Conservation (phyloP, 306 rosid species). For the Cicer cuneatum region DNA sequence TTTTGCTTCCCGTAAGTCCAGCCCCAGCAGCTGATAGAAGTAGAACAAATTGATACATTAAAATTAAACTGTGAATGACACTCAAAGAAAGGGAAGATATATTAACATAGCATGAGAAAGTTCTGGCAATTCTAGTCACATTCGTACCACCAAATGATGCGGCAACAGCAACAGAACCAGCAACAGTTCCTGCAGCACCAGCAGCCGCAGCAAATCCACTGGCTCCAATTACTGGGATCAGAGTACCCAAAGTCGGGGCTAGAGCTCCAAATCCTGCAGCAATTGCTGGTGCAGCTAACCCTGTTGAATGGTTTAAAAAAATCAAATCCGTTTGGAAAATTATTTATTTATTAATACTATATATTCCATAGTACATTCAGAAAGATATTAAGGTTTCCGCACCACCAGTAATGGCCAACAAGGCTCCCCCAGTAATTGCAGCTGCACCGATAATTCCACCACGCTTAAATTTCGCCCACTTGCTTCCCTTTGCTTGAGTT, state of each 20-base stretch:
- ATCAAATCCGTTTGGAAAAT: constrained; percentile 24
- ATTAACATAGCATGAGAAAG: constrained; percentile 5
- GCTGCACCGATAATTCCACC: constrained; percentile 98
- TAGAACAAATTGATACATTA: constrained; percentile 35
- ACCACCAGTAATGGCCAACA: constrained; percentile 97
- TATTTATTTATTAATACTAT: constrained; percentile 17
- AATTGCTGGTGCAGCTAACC: constrained; percentile 97
- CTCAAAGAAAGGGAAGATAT: constrained; percentile 22
- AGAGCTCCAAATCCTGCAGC: constrained; percentile 89
- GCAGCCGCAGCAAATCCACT: constrained; percentile 96
- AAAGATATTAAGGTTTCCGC: constrained; percentile 45
- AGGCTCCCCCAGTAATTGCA: constrained; percentile 88
- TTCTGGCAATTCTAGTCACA: constrained; percentile 32
- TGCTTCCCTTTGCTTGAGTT: constrained; percentile 55
- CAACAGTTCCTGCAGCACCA: constrained; percentile 90
- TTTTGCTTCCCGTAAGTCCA: constrained; percentile 70
- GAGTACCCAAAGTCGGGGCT: constrained; percentile 95
- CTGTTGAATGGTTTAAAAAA: constrained; percentile 56
- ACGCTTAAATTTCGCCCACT: constrained; percentile 89
- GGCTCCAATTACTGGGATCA: constrained; percentile 88
- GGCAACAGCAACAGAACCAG: constrained; percentile 97
- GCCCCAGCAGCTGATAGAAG: constrained; percentile 64
- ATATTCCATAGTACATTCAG: constrained; percentile 25
- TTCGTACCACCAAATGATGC: constrained; percentile 91
- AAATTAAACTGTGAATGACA: constrained; percentile 36